Conservation (phyloP, 2,329 filamentous ascomycete genomes). For the Zymoseptoria tritici region DNA sequence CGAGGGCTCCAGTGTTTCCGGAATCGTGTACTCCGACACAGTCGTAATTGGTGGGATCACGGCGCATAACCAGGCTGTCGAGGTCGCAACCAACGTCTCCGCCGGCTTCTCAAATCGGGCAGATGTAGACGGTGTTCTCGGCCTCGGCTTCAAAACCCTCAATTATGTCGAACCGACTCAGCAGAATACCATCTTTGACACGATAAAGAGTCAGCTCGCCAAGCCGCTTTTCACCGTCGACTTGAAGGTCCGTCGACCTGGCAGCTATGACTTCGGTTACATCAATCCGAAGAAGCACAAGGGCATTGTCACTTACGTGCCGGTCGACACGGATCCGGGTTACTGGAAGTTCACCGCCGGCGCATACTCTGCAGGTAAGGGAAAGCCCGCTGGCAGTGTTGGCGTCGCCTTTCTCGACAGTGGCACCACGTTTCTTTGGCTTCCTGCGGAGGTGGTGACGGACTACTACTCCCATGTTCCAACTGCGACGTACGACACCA, state of each 20-base stretch:
- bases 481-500: slow-evolving; percentile 40
- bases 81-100: slow-evolving; percentile 53
- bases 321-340: slow-evolving; percentile 42
- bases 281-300: slow-evolving; percentile 46
- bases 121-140: slow-evolving; percentile 49
- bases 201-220: slow-evolving; percentile 42
- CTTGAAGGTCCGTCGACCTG: slow-evolving; percentile 44
- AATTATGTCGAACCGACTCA: slow-evolving; percentile 45
- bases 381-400: slow-evolving; percentile 33
- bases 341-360: slow-evolving; percentile 26
- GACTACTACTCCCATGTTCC: slow-evolving; percentile 52
- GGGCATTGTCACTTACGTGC: slow-evolving; percentile 49
- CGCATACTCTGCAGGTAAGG: slow-evolving; percentile 29
- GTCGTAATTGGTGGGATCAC: slow-evolving; percentile 52
- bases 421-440: slow-evolving; percentile 56
- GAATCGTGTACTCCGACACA: slow-evolving; percentile 56
- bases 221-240: slow-evolving; percentile 49
- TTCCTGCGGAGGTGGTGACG: slow-evolving; percentile 44
- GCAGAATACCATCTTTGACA: slow-evolving; percentile 52
- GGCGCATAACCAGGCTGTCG: slow-evolving; percentile 53
- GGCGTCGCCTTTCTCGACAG: slow-evolving; percentile 57
- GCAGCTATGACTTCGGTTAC: slow-evolving; percentile 50
- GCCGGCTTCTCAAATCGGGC: slow-evolving; percentile 40
- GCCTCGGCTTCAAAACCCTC: slow-evolving; percentile 49
- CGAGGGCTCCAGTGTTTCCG: slow-evolving; percentile 56